These are phyloP conservation scores for Pelargonium australe DNA, from an alignment of 441 rosid genomes.

Conservation along the genomic window DNA sequence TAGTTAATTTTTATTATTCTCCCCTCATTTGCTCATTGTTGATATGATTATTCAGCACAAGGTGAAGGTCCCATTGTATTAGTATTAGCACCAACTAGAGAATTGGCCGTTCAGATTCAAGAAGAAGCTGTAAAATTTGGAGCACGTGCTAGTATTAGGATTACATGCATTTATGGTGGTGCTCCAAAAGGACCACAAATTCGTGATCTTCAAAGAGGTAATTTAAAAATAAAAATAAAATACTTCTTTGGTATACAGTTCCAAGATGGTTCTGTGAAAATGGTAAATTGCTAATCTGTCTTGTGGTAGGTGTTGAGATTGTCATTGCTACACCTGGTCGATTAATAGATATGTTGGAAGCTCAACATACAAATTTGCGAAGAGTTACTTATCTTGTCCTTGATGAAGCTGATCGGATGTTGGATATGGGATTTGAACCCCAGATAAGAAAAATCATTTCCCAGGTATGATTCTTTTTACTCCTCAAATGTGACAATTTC, in stretches of 20 bases:
- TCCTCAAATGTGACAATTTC: background rate
- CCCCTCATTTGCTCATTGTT: background rate
- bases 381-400: constrained; percentile 92
- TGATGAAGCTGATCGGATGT: constrained; percentile 97
- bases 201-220: constrained; percentile 89
- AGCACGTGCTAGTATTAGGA: constrained; percentile 51
- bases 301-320: constrained; percentile 70
- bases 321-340: constrained; percentile 98
- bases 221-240: too few relatives aligned
- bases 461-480: constrained; percentile 44
- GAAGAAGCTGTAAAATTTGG: constrained; percentile 81
- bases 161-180: constrained; percentile 91
- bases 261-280: constrained; percentile 7
- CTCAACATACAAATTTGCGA: constrained; percentile 68
- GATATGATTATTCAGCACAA: constrained; percentile 33
- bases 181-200: constrained; percentile 98
- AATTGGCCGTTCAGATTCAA: constrained; percentile 92
- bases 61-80: constrained; percentile 88
- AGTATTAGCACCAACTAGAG: constrained; percentile 91
- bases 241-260: constrained; percentile 9
- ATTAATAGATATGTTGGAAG: constrained; percentile 87
- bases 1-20: constrained; percentile 5
- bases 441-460: constrained; percentile 83
- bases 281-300: constrained; percentile 18
- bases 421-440: constrained; percentile 99